These are phyloP conservation scores for Tricholomella constricta DNA, from an alignment of 768 basidiomycete species.

Conservation along the genomic window DNA sequence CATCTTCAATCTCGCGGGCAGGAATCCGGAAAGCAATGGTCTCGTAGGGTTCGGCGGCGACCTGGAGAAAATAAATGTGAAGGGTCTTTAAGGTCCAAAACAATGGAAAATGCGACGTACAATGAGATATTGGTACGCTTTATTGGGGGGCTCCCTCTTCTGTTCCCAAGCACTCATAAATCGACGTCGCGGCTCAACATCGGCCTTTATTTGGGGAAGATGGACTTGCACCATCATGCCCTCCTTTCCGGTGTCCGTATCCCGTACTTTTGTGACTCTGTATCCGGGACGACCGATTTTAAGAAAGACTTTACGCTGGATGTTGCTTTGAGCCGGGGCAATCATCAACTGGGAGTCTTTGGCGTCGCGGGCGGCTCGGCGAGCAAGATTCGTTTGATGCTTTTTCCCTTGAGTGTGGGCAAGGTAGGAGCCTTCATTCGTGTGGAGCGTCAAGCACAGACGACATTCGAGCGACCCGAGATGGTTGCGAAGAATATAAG, in stretches of 20 bases:
- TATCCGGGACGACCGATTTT: constrained; percentile 97
- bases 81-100: constrained; percentile 11
- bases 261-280: constrained; percentile 95
- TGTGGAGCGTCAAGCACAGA: constrained; percentile 95
- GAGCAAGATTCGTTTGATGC: constrained; percentile 97
- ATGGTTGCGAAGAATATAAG: constrained; percentile 98
- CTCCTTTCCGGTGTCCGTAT: constrained; percentile 86
- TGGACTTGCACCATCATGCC: constrained; percentile 98
- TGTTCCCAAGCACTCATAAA: constrained; percentile 99
- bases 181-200: constrained; percentile 78
- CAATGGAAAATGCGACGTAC: constrained; percentile 49
- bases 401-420: constrained; percentile 99
- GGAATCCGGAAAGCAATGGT: constrained; percentile 99
- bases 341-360: constrained; percentile 93
- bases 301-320: constrained; percentile 92
- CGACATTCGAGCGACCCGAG: constrained; percentile 98
- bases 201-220: constrained; percentile 90
- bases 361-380: constrained; percentile 95
- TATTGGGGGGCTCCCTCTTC: constrained; percentile 91
- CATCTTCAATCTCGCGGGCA: constrained; percentile 95
- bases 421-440: constrained; percentile 99
- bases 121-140: constrained; percentile 96
- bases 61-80: constrained; percentile 52
- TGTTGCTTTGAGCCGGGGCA: constrained; percentile 72
- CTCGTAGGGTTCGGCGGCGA: constrained; percentile 99